Evolutionary conservation across 345 rosid genomes (phyloP), one percentile per base, ranked within the genome.

Genomic region (Citropsis articulata): DNA sequence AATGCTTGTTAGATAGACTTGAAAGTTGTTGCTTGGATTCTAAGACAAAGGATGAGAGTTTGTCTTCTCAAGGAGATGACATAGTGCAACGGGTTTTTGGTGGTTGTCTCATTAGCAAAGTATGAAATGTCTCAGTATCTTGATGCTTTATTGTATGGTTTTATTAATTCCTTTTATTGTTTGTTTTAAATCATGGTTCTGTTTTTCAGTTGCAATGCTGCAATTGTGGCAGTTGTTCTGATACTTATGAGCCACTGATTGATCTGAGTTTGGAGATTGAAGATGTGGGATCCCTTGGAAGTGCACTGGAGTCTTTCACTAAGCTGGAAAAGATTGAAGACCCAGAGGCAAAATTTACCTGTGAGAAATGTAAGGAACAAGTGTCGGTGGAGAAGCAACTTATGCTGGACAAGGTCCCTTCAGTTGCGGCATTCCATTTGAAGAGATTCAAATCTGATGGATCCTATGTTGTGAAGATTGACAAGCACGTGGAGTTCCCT

Each of bases 391-490:
- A 90, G 86, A 97, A 94, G 80, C 97, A 91, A 73, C 93, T 97
- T 78, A 77, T 85, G 86, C 82, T 97, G 77, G 95, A 90, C 56
- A 86, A 81, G 79, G 88, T 84, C 48, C 97, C 99, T 57, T 57
- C 79, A 56, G 83, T 94, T 84, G 94, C 91, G 62, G 81, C 91
- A 78, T 87, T 97, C 73, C 97, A 91, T 83, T 83, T 97, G 73
- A 97, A 97, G 86, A 91, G 98, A 83, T 97, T 97, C 88, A 94
- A 94, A 82, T 86, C 75, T 65, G 90, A 89, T 81, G 98, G 96
- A n/a, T 30, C 42, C 18, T 83, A 12, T 72, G 84, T 91, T 81
- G 91, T 88, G 80, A 97, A 97, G 88, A 89, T 93, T 64, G 88
- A 81, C 77, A 91, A 97, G 65, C 97, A 84, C 73, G 89, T 97